A percentile compares a stretch with the other conserved stretches of the same genome.
phyloP scores from a whole-genome alignment of 345 rosid species.

The Rhizophora mangle region DNA sequence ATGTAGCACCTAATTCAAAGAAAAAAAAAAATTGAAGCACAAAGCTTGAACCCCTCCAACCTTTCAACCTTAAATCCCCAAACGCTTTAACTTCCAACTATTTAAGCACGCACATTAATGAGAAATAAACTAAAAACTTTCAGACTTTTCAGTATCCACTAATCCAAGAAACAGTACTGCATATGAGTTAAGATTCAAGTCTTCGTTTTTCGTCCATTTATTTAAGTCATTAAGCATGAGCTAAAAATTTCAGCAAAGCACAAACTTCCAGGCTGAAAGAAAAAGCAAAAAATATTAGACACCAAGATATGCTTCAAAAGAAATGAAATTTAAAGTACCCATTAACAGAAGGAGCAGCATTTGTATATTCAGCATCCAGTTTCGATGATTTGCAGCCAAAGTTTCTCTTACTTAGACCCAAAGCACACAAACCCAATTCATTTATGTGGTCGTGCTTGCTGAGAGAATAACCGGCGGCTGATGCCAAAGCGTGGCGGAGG shows the following conservation, averaged over 20 bases:
- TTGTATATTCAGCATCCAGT: constrained; percentile 23
- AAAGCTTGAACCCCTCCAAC: neutral
- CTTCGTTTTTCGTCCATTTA: neutral
- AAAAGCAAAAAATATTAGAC: neutral
- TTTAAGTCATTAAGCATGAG: constrained; percentile 3
- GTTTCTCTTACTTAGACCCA: constrained; percentile 25
- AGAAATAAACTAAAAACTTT: neutral
- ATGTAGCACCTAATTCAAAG: neutral
- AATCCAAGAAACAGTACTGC: too few species aligned
- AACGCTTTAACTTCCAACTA: neutral
- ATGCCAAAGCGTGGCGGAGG: too few species aligned
- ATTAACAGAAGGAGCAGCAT: constrained; percentile 32
- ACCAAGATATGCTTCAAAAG: neutral
- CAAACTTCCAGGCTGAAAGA: neutral
- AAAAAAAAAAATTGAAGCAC: neutral
- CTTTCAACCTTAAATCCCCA: too few species aligned
- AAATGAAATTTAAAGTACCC: constrained; percentile 39
- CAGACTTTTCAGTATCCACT: too few species aligned
- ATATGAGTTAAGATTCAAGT: neutral
- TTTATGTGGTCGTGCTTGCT: too few species aligned
- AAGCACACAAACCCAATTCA: too few species aligned
- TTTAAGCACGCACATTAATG: neutral
- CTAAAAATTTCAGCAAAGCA: neutral
- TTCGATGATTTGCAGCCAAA: constrained; percentile 38
- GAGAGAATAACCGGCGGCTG: too few species aligned